These are phyloP conservation scores for Comarum palustre DNA, from an alignment of 306 rosid species.

Conservation along the genomic window DNA sequence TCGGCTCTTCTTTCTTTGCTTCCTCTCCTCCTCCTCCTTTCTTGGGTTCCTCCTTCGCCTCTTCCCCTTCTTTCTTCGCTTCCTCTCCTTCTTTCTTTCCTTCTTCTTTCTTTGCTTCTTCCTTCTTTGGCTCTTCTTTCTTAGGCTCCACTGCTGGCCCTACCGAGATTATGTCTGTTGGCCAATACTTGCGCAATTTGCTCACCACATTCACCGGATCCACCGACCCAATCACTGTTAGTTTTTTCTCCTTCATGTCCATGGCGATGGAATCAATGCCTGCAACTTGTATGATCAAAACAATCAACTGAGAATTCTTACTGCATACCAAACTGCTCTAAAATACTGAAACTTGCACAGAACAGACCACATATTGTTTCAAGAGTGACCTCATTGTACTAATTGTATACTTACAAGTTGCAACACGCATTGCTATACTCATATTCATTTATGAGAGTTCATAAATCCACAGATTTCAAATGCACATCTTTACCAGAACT, in stretches of 20 bases:
- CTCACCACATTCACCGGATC: slow-evolving; percentile 81
- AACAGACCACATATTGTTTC: not conserved
- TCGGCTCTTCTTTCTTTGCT: slow-evolving; percentile 37
- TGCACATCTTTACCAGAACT: not conserved
- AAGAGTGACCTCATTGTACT: not conserved
- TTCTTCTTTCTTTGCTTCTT: slow-evolving; percentile 56
- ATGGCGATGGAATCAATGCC: slow-evolving; percentile 86
- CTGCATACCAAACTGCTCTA: not conserved
- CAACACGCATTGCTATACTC: not conserved
- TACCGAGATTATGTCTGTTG: slow-evolving; percentile 51
- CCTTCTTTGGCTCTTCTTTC: slow-evolving; percentile 78
- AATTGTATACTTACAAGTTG: not conserved
- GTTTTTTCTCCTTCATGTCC: slow-evolving; percentile 81
- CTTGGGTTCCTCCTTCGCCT: slow-evolving; percentile 34
- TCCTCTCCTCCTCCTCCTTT: slow-evolving; percentile 38
- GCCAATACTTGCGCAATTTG: slow-evolving; percentile 78
- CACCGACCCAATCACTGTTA: slow-evolving; percentile 80
- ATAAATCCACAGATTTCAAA: not conserved
- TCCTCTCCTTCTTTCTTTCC: slow-evolving; percentile 59
- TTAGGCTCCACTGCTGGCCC: slow-evolving; percentile 88
- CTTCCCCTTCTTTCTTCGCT: slow-evolving; percentile 54
- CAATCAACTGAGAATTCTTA: not conserved
- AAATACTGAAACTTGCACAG: not conserved
- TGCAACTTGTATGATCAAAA: slow-evolving; percentile 23
- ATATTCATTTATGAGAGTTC: not conserved